phyloP scores from a whole-genome alignment of 2,329 filamentous ascomycete genomes.

The Cladosporium sphaerospermum region DNA sequence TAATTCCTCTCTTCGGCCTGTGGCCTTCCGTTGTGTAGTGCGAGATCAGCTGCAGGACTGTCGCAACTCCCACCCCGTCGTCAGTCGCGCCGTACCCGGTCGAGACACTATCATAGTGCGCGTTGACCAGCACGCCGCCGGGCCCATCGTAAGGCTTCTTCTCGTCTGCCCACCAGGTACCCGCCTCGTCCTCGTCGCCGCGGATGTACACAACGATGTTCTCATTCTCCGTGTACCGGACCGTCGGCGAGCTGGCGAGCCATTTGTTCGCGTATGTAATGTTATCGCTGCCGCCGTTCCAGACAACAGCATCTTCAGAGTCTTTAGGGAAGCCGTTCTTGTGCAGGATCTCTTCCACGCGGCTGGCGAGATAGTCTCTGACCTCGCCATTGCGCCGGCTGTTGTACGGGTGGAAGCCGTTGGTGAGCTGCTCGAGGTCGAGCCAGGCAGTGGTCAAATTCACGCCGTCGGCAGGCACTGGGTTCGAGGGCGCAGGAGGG shows the following conservation, averaged over 20 bases:
- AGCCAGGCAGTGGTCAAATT: slow-evolving; percentile 82
- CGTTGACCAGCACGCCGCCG: slow-evolving; percentile 84
- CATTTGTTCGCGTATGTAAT: slow-evolving; percentile 50
- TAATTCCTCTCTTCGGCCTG: slow-evolving; percentile 70
- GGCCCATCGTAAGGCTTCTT: slow-evolving; percentile 33
- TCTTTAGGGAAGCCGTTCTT: slow-evolving; percentile 41
- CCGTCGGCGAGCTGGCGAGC: slow-evolving; percentile 27
- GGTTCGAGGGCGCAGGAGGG: slow-evolving; percentile 53
- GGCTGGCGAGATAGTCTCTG: slow-evolving; percentile 65
- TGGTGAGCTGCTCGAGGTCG: slow-evolving; percentile 70
- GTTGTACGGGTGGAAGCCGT: slow-evolving; percentile 81
- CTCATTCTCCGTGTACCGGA: slow-evolving; percentile 79
- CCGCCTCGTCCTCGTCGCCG: slow-evolving; percentile 65
- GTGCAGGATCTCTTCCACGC: slow-evolving; percentile 64
- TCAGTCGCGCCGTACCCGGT: slow-evolving; percentile 92
- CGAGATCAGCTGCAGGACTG: slow-evolving; percentile 74
- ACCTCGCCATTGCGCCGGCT: slow-evolving; percentile 76
- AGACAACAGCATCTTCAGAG: slow-evolving; percentile 6
- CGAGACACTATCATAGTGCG: slow-evolving; percentile 89
- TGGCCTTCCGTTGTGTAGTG: slow-evolving; percentile 69
- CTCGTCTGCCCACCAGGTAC: slow-evolving; percentile 63
- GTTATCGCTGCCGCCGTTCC: slow-evolving; percentile 43
- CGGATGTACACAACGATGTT: slow-evolving; percentile 91
- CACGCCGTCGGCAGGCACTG: slow-evolving; percentile 54
- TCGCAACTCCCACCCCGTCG: slow-evolving; percentile 85